A percentile compares a stretch with the other conserved stretches of the same genome.
Conservation (phyloP, 257 asterid species). For the Rhazya stricta region DNA sequence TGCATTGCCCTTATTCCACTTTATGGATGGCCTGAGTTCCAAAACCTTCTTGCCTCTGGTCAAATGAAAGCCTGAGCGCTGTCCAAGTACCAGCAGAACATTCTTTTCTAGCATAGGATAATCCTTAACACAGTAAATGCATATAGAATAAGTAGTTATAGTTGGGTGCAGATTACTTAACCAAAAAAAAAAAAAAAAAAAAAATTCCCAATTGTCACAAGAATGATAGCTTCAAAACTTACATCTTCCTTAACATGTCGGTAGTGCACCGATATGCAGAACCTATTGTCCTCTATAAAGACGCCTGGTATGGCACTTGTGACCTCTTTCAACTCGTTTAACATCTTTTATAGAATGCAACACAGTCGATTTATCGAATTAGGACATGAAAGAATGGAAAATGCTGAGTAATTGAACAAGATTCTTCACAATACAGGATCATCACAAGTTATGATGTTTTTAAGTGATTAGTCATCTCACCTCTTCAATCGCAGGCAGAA, state of each 20-base stretch:
- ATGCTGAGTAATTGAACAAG: neutral
- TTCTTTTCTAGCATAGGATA: slow-evolving; percentile 45
- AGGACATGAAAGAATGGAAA: neutral
- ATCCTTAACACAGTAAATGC: slow-evolving; percentile 36
- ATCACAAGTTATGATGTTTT: no score
- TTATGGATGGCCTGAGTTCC: slow-evolving; percentile 74
- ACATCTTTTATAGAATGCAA: slow-evolving; percentile 37
- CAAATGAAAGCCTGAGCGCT: slow-evolving; percentile 43
- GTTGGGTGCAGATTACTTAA: neutral
- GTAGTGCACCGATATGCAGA: slow-evolving; percentile 80
- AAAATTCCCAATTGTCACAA: neutral
- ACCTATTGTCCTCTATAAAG: slow-evolving; percentile 70
- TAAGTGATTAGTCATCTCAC: slow-evolving; percentile 21
- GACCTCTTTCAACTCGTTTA: slow-evolving; percentile 41
- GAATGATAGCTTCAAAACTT: neutral
- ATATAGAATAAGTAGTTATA: neutral
- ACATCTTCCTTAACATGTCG: slow-evolving; percentile 68
- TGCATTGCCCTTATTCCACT: slow-evolving; percentile 87
- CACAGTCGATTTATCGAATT: neutral
- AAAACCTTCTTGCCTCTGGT: slow-evolving; percentile 73
- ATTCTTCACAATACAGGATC: neutral
- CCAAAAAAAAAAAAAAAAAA: no score
- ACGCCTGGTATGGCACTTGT: slow-evolving; percentile 50
- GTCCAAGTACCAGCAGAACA: slow-evolving; percentile 28
- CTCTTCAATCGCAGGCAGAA: slow-evolving; percentile 58